A percentile compares a stretch with the other conserved stretches of the same genome.
Conservation (phyloP, 1,284 basidiomycete genomes). For the Austropuccinia psidii region DNA sequence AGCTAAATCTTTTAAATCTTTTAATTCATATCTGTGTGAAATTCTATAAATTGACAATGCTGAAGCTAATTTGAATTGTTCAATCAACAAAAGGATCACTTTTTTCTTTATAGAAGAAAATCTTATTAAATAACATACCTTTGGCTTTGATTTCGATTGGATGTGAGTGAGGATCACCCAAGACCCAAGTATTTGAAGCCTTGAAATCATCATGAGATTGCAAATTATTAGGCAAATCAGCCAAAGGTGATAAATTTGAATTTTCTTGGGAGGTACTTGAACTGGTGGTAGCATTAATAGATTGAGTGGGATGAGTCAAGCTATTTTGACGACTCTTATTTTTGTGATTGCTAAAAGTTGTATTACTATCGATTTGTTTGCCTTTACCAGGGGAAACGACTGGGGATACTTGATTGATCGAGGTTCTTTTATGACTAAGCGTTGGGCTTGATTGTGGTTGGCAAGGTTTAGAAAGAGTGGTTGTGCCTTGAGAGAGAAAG, state of each 20-base stretch:
- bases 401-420: not conserved
- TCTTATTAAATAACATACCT: conserved; percentile 6
- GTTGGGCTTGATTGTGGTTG: not conserved
- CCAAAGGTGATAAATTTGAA: not conserved
- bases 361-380: too few species aligned
- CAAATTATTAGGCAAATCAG: not conserved
- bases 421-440: not conserved
- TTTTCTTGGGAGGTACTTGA: not conserved
- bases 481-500: not conserved
- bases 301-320: not conserved
- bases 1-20: conserved; percentile 59
- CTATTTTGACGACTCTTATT: too few species aligned
- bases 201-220: not conserved
- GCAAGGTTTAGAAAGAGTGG: not conserved
- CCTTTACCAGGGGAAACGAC: too few species aligned
- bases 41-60: conserved; percentile 71
- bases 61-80: conserved; percentile 59
- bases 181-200: not conserved
- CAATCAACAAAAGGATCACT: conserved; percentile 52
- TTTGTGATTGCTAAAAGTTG: too few species aligned
- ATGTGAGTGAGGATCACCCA: conserved; percentile 20
- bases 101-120: conserved; percentile 51
- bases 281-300: not conserved
- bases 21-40: conserved; percentile 68
- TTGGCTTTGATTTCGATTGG: not conserved